A percentile compares a stretch with the other conserved stretches of the same genome.
These are phyloP conservation scores for Chrysophaeum taylorii DNA, from an alignment of 352 stramenopile genomes.

Conservation along the genomic window DNA sequence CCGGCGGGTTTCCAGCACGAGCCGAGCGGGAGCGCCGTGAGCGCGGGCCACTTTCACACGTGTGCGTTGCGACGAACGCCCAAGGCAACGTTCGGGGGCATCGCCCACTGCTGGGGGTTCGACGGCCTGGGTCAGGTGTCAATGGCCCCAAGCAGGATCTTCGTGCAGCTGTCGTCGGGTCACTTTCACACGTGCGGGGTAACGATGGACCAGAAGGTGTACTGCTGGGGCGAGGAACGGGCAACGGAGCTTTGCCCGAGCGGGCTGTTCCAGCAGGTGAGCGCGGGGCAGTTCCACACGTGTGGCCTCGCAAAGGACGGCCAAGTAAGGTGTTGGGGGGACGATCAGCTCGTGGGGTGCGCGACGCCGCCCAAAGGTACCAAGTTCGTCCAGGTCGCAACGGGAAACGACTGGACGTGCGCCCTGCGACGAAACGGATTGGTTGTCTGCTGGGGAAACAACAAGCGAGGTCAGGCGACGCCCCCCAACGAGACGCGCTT, in stretches of 20 bases:
- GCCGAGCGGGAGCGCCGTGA: slow-evolving; percentile 60
- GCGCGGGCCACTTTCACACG: slow-evolving; percentile 59
- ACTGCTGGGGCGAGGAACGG: slow-evolving; percentile 56
- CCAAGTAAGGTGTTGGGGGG: slow-evolving; percentile 53
- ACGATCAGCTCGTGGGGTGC: slow-evolving; percentile 34
- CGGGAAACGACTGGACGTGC: slow-evolving; percentile 51
- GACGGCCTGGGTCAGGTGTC: slow-evolving; percentile 49
- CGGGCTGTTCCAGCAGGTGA: slow-evolving; percentile 64
- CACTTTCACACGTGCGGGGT: slow-evolving; percentile 61
- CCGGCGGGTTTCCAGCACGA: slow-evolving; percentile 40
- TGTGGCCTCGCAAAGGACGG: slow-evolving; percentile 59
- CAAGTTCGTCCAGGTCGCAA: slow-evolving; percentile 62
- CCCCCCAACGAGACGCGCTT: slow-evolving; percentile 45
- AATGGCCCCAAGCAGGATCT: slow-evolving; percentile 38
- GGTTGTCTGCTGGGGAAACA: slow-evolving; percentile 68
- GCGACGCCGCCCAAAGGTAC: slow-evolving; percentile 38
- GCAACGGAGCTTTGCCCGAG: slow-evolving; percentile 36
- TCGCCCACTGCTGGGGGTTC: slow-evolving; percentile 59
- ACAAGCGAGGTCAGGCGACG: slow-evolving; percentile 48
- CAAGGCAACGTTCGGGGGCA: slow-evolving; percentile 54
- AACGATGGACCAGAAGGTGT: slow-evolving; percentile 56
- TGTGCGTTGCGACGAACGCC: slow-evolving; percentile 59
- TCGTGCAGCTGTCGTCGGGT: slow-evolving; percentile 62
- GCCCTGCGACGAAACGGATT: slow-evolving; percentile 42
- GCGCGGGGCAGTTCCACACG: slow-evolving; percentile 60